Base-by-base conservation (phyloP, 2,329 filamentous ascomycete genomes). In the Lecanoromycetidae sp. region DNA sequence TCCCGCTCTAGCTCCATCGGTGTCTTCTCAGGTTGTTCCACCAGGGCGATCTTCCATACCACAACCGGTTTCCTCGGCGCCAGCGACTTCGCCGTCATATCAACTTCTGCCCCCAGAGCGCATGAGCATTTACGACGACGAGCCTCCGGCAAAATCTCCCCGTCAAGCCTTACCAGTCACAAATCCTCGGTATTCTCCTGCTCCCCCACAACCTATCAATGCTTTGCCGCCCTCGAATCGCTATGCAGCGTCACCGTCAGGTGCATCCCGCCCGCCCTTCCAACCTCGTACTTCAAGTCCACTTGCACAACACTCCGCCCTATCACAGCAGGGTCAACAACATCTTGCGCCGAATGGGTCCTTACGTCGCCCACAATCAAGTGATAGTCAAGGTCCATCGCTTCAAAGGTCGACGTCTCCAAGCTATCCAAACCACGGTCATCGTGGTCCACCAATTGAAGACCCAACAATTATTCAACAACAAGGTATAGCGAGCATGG, bases 261-360 rank as follows among this genome's bases (percentile, higher is more conserved):
- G 13, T 35, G 46, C 17, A 10, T 30, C 44, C 43, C 48, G 52
- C 35, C 42, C 48, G 15, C 27, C 73, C 3, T 80, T 79, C 59
- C 74, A 77, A 34, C 77, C 77, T 15, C 69, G 77, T 47, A 80
- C 76, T 5, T 80, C 77, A n/a, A 80, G 77, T 59, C 77, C 77
- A 13, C 65, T 81, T 13, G 77, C 77, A 26, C 71, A 73, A 41
- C 72, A 45, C 63, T 65, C 25, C 25, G 17, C 34, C 23, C 25
- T 41, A 25, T 32, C 33, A 17, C 46, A 42, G 23, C 20, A n/a
- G 17, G 17, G 25, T 23, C 27, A 39, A 19, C 30, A 44, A 19
- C 5, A 10, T 5, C 23, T 22, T 12, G 20, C 35, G 15, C 33
- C 33, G 10, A 39, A 35, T 9, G n/a, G 22, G 29, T 29, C 34